phyloP scores from a whole-genome alignment of 2,329 filamentous ascomycete genomes.

The Cladophialophora psammophila region DNA sequence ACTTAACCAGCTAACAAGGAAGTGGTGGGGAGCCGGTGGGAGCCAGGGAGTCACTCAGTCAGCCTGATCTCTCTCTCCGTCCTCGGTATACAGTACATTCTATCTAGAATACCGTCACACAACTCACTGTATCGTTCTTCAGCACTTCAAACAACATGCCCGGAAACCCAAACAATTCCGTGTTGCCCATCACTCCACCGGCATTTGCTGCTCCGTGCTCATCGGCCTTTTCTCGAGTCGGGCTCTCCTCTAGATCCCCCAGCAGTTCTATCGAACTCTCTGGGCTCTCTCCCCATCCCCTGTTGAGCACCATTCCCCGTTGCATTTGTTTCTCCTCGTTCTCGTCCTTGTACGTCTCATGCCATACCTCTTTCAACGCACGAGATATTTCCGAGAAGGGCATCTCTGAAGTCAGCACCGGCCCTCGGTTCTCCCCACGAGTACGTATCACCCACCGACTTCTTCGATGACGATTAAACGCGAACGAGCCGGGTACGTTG shows the following conservation, averaged over 20 bases:
- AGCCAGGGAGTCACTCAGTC: too few species aligned
- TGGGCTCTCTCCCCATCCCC: conserved; percentile 84
- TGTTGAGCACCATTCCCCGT: conserved; percentile 81
- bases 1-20: too few species aligned
- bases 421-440: conserved; percentile 50
- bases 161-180: conserved; percentile 90
- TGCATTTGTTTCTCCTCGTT: conserved; percentile 62
- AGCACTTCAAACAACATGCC: conserved; percentile 94
- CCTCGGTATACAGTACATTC: neutral
- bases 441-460: conserved; percentile 81
- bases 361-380: conserved; percentile 73
- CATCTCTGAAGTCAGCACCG: conserved; percentile 74
- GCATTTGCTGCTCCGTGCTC: conserved; percentile 50
- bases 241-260: conserved; percentile 83
- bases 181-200: conserved; percentile 70
- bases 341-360: conserved; percentile 65
- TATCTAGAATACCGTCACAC: conserved; percentile 71
- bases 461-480: conserved; percentile 92
- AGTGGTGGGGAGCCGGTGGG: too few species aligned
- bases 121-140: conserved; percentile 88
- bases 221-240: conserved; percentile 41
- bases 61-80: neutral
- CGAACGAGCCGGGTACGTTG: conserved; percentile 93
- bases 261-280: conserved; percentile 87
- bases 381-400: conserved; percentile 76